Evolutionary conservation across 2,329 filamentous ascomycete species (phyloP).

Genomic region (Biscogniauxia marginata): DNA sequence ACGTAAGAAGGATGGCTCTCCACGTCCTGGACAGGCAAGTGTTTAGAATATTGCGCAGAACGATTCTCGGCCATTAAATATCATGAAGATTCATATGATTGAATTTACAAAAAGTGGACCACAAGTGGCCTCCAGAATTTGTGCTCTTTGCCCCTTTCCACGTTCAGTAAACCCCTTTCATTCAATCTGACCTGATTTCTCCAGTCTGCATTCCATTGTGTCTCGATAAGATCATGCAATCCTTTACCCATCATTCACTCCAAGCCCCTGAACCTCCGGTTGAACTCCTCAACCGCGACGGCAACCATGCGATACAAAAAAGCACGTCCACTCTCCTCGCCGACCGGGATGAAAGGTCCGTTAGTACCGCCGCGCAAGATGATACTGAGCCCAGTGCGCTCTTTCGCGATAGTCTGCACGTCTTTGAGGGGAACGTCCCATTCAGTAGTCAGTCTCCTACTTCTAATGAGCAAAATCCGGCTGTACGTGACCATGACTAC

Average conservation of each 20-base stretch:
- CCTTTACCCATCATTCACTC: constrained; percentile 26
- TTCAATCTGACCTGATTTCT: neutral
- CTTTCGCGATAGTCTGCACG: constrained; percentile 94
- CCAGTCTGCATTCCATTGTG: too few relatives aligned
- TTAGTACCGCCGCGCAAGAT: constrained; percentile 86
- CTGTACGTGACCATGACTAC: constrained; percentile 85
- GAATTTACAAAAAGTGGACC: neutral
- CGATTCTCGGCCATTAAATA: too few relatives aligned
- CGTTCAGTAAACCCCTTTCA: neutral
- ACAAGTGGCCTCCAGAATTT: neutral
- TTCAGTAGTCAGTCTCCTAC: constrained; percentile 80
- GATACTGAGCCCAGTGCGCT: constrained; percentile 89
- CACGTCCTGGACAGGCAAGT: too few relatives aligned
- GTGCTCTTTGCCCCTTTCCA: neutral
- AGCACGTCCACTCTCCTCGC: constrained; percentile 72
- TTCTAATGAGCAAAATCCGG: constrained; percentile 86
- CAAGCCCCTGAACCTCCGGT: constrained; percentile 54
- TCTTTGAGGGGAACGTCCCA: constrained; percentile 98
- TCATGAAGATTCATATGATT: neutral
- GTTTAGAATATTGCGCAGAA: too few relatives aligned
- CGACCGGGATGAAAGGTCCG: constrained; percentile 90
- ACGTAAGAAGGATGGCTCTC: too few relatives aligned
- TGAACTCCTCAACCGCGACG: constrained; percentile 66
- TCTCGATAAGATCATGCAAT: too few relatives aligned
- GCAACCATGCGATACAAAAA: constrained; percentile 66